Evolutionary conservation across 768 basidiomycete genomes (phyloP), one percentile per base, ranked within the genome.

Genomic region (Russula foetens): DNA sequence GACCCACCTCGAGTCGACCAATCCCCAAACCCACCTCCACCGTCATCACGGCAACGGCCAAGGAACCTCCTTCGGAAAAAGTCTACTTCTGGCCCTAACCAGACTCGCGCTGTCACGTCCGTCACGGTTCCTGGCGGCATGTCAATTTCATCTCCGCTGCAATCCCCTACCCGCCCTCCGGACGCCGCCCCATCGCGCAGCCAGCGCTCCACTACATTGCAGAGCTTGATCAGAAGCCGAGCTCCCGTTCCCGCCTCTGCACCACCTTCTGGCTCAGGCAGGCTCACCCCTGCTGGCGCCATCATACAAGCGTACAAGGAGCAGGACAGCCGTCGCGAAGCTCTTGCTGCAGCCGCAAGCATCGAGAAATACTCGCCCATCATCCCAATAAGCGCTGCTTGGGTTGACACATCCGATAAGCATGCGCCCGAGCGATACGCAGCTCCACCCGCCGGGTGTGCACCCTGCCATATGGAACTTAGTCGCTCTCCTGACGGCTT

Each of bases 231-330:
- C 1, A 45, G 43, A 54, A 62, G 60, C 24, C 45, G 60, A 19
- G 7, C 50, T 31, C 26, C 47, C 24, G 33, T 7, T 38, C 33
- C 56, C 12, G 5, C 53, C 47, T 29, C 62, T 2, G 39, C 59
- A 17, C 24, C 39, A 21, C n/a, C 63, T 31, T 19, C 15, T 19
- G 48, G 48, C 4, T 56, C 63, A 29, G 47, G 48, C 35, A 66
- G 57, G 63, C 59, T 66, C 11, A 66, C 65, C 14, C 65, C 65
- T 21, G 65, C 65, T 1, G 59, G 63, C 12, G 63, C 59, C 8
- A 64, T 66, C 23, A 63, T 49, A 15, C 65, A 56, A 29, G 65
- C 65, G 11, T 66, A 66, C 39, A 64, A 61, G 24, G 65, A 64
- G 24, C 63, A 66, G 45, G 58, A 59, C 53, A 45, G 35, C 1